These are phyloP conservation scores for Rosa rugosa DNA, from an alignment of 306 rosid species.

Conservation along the genomic window DNA sequence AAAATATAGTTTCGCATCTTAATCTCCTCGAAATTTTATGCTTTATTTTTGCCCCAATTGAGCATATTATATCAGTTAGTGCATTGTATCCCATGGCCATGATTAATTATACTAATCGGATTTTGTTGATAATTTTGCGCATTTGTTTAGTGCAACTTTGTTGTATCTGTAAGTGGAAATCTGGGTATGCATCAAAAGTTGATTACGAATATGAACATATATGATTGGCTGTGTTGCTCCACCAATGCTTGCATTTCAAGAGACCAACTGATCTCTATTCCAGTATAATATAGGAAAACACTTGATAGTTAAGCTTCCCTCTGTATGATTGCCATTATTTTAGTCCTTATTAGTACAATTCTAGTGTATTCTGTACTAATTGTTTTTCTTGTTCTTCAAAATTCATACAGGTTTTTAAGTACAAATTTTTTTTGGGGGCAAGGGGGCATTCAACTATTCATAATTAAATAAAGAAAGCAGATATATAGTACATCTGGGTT, in stretches of 20 bases:
- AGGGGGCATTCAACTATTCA: neutral
- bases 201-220: neutral
- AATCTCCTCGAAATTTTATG: slow-evolving; percentile 65
- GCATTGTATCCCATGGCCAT: slow-evolving; percentile 31
- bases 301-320: neutral
- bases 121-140: neutral
- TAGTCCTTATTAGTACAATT: neutral
- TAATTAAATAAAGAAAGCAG: neutral
- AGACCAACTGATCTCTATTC: slow-evolving; percentile 2
- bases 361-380: neutral
- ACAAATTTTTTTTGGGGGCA: neutral
- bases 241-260: slow-evolving; percentile 14
- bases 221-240: neutral
- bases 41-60: slow-evolving; percentile 24
- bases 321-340: neutral
- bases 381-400: neutral
- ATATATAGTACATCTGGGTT: neutral
- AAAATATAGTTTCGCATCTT: slow-evolving; percentile 39
- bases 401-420: neutral
- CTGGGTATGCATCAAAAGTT: slow-evolving; percentile 3
- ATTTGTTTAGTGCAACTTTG: slow-evolving; percentile 1
- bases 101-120: slow-evolving; percentile 24
- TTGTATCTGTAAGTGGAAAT: slow-evolving; percentile 1
- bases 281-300: neutral
- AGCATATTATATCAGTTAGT: slow-evolving; percentile 27